Evolutionary conservation across 2,329 filamentous ascomycete species (phyloP).

Genomic region (Cyphellophora attinorum): DNA sequence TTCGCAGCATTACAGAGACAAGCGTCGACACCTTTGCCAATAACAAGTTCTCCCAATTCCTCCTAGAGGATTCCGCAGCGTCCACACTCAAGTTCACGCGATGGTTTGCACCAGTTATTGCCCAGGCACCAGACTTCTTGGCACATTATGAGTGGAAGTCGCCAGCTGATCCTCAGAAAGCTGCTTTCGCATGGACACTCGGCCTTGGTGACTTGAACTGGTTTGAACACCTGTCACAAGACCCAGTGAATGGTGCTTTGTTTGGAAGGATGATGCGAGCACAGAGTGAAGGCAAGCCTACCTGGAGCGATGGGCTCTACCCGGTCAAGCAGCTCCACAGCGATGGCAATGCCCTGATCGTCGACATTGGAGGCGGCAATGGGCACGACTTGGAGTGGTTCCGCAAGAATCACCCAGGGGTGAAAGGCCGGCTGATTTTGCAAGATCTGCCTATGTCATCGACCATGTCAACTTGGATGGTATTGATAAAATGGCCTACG

Average conservation of each 20-base stretch:
- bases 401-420: background rate
- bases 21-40: too few species aligned
- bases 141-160: too few species aligned
- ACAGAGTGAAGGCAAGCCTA: background rate
- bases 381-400: background rate
- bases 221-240: too few species aligned
- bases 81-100: too few species aligned
- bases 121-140: too few species aligned
- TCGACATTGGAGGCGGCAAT: background rate
- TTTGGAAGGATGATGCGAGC: background rate
- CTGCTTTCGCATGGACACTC: too few species aligned
- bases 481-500: background rate
- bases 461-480: background rate
- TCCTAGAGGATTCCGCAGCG: too few species aligned
- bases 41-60: too few species aligned
- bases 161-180: too few species aligned
- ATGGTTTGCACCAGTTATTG: too few species aligned
- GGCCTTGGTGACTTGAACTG: too few species aligned
- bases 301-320: background rate
- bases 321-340: background rate
- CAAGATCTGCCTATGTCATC: background rate
- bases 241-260: background rate
- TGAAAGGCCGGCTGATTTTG: slow-evolving; percentile 1
- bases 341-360: background rate
- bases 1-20: too few species aligned